Evolutionary conservation across 306 rosid genomes (phyloP), one percentile per base, ranked within the genome.

Genomic region (Citrullus amarus): DNA sequence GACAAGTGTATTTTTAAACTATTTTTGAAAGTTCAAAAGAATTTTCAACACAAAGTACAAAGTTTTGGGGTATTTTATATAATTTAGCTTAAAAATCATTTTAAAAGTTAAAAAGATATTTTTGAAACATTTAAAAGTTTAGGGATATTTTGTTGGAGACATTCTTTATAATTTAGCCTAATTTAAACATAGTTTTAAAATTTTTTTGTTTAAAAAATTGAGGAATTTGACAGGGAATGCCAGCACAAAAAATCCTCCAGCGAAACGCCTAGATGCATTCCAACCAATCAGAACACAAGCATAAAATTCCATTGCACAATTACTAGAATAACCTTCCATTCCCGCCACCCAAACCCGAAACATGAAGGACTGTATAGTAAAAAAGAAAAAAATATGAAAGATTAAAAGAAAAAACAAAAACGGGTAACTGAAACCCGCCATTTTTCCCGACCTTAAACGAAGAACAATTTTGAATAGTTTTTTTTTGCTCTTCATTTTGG

Each of bases 351-450:
- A 30, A 32, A 13, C 17, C 25, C 13, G 30, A 54, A 36, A 32
- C 15, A 0, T 0, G 9, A 0, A 36, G 78, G 78, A 3, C 32
- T 2, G 54, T 10, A 32, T 34, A 50, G 78, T 34, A 8, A 74
- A 54, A 2, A 53, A 4, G 18, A 4, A 3, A 34, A 34, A 60
- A 1, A 13, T 16, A 46, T 70, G 11, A 44, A 46, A 44, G 17
- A 17, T 17, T 8, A 66, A 66, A 56, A 30, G 32, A 8, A 65
- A 36, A 7, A 30, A 30, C 8, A 4, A n/a, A 73, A 16, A 67
- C 62, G 10, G 9, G 6, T 74, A 74, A 74, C 78, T 4, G 78
- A 74, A 74, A 74, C 78, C 78, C 78, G 78, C 78, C 78, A 74
- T 74, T 74, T 70, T 54, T 54, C 34, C 63, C 78, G 48, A 74